Percentiles rank a stretch among this genome's conserved stretches.
phyloP scores from a whole-genome alignment of 176 grass and related monocot genomes.

The Eragrostis nindensis region DNA sequence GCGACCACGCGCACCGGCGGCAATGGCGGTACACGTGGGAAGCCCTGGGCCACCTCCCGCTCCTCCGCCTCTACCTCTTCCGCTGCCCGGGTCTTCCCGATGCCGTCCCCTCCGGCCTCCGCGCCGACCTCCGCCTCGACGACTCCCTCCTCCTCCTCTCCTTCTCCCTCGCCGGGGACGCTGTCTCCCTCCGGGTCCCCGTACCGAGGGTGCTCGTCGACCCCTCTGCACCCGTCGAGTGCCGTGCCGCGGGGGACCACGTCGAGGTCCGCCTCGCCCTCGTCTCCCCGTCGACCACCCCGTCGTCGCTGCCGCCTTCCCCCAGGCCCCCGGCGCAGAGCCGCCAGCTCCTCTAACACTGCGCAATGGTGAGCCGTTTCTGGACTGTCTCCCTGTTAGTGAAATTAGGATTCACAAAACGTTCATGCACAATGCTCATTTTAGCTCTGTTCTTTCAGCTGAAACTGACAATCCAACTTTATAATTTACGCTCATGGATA shows the following conservation, averaged over 20 bases:
- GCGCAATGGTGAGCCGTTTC: conserved; percentile 19
- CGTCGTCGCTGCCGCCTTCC: conserved; percentile 49
- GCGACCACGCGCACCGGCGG: conserved; percentile 32
- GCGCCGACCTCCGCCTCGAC: conserved; percentile 58
- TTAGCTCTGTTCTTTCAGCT: conserved; percentile 16
- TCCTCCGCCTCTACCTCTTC: conserved; percentile 69
- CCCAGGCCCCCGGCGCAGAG: not conserved
- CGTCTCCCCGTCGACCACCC: conserved; percentile 73
- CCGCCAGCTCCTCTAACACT: conserved; percentile 26
- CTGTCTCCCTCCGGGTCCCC: conserved; percentile 51
- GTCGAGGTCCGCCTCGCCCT: conserved; percentile 67
- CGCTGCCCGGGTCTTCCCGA: conserved; percentile 22
- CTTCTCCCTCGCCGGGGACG: conserved; percentile 42
- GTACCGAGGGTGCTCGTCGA: conserved; percentile 68
- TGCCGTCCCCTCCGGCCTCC: conserved; percentile 6
- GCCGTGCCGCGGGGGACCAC: conserved; percentile 49
- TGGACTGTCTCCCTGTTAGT: not conserved
- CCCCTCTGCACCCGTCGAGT: conserved; percentile 47
- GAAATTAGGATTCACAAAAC: not conserved
- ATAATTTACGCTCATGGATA: conserved; percentile 11
- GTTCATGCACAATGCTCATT: not conserved
- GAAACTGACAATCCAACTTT: conserved; percentile 6
- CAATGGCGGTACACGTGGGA: conserved; percentile 63
- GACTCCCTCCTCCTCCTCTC: conserved; percentile 55
- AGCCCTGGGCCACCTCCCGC: conserved; percentile 44